These are phyloP conservation scores for Arachis stenosperma DNA, from an alignment of 306 rosid genomes.

Conservation along the genomic window DNA sequence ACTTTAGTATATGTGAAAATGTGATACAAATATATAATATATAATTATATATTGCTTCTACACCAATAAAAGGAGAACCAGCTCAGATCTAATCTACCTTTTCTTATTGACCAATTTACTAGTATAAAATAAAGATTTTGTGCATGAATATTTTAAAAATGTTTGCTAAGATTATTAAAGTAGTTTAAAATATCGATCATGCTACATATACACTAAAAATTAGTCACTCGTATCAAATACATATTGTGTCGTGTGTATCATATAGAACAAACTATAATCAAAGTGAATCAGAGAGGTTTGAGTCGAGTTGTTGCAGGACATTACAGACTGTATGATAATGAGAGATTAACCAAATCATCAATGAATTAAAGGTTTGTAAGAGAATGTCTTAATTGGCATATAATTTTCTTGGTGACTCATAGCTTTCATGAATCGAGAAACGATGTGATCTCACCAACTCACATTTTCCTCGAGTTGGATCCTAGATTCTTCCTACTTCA, in stretches of 20 bases:
- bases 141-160: no score
- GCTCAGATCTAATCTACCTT: slow-evolving; percentile 37
- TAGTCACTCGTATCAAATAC: background rate
- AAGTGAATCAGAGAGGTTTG: background rate
- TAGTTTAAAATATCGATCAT: no score
- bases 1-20: slow-evolving; percentile 23
- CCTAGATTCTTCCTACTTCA: background rate
- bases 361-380: background rate
- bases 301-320: slow-evolving; percentile 28
- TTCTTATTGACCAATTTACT: background rate
- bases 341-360: slow-evolving; percentile 38
- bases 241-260: no score
- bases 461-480: slow-evolving; percentile 31
- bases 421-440: slow-evolving; percentile 38
- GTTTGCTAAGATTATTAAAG: no score
- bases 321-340: slow-evolving; percentile 2
- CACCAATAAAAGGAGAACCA: slow-evolving; percentile 18
- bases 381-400: slow-evolving; percentile 9
- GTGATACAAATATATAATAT: background rate
- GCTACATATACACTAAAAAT: no score
- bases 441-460: slow-evolving; percentile 34
- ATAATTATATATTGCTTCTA: slow-evolving; percentile 25
- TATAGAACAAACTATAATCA: no score
- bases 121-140: no score
- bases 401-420: slow-evolving; percentile 24